Evolutionary conservation across 352 stramenopile species (phyloP), one percentile per base, ranked within the genome.

Genomic region (Nothophytophthora sp.): DNA sequence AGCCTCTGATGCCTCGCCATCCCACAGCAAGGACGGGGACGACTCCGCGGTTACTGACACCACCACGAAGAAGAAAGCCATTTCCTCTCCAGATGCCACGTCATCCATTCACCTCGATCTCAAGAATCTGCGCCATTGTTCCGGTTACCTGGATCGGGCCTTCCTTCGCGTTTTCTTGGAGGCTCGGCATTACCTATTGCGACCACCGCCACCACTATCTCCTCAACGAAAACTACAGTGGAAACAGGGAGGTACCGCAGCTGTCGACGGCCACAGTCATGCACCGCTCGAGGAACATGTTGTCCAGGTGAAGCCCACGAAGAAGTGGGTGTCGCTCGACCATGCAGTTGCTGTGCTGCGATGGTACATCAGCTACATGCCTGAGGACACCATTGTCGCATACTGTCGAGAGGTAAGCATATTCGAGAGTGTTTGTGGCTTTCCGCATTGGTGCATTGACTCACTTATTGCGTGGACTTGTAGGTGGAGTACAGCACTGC

Each of bases 161-260:
- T 88, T 88, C 42, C 61, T 92, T 16, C 74, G 68, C 3, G 81
- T 90, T 0, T 92, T 84, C 32, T 62, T 90, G n/a, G 55, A 71
- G 22, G 78, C 76, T 12, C 63, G 81, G 0, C 50, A 73, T 38
- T 79, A 77, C 55, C 32, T 86, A 5, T 25, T 80, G 25, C 59
- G 53, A 4, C 25, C 65, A 23, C 70, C 74, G 30, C 58, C 64
- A 22, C 54, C 30, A 25, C 22, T 20, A 24, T 9, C 43, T 33
- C 49, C 23, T 28, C 65, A 53, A 51, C 18, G 12, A 15, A 64
- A 59, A 28, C 59, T 53, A 22, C 38, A 5, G 1, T 23, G 13
- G 19, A 13, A 45, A 39, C 44, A 47, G 27, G 25, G 32, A 33
- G 40, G 20, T 0, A 11, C 9, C 11, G 1, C 37, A 30, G 7